A percentile compares a stretch with the other conserved stretches of the same genome.
phyloP scores from a whole-genome alignment of 2,329 filamentous ascomycete genomes.

The Pyrenochaeta sp. region DNA sequence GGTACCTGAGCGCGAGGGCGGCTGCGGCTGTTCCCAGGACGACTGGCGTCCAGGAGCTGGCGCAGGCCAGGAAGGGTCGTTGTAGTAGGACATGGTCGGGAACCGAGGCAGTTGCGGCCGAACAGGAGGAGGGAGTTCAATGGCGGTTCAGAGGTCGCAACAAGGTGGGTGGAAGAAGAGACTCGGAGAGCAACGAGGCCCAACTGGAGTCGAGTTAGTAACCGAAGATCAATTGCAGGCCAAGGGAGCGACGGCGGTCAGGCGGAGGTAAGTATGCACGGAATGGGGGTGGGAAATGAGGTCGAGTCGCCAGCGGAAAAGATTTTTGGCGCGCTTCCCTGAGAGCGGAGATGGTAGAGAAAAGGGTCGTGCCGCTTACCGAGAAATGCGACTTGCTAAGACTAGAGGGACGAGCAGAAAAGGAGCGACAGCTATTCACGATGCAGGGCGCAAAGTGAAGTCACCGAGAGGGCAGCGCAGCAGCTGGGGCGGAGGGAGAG shows the following conservation, averaged over 20 bases:
- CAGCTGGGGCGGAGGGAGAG: slow-evolving; percentile 26
- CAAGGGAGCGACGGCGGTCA: slow-evolving; percentile 20
- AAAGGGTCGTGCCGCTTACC: slow-evolving; percentile 42
- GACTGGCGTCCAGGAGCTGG: slow-evolving; percentile 69
- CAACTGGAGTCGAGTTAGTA: slow-evolving; percentile 27
- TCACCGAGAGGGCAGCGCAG: slow-evolving; percentile 36
- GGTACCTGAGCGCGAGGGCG: slow-evolving; percentile 76
- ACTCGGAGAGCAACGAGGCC: slow-evolving; percentile 18
- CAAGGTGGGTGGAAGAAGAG: slow-evolving; percentile 17
- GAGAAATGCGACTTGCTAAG: slow-evolving; percentile 26
- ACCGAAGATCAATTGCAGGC: slow-evolving; percentile 28
- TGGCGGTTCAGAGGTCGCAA: slow-evolving; percentile 20
- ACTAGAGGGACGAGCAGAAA: slow-evolving; percentile 22
- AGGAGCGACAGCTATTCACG: slow-evolving; percentile 46
- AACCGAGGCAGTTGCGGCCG: slow-evolving; percentile 15
- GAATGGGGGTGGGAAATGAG: slow-evolving; percentile 39
- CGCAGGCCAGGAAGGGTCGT: slow-evolving; percentile 69
- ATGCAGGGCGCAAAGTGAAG: slow-evolving; percentile 37
- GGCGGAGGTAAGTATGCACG: slow-evolving; percentile 28
- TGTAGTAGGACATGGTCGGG: slow-evolving; percentile 71
- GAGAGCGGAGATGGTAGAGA: slow-evolving; percentile 36
- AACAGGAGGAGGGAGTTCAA: not conserved
- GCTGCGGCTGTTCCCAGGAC: slow-evolving; percentile 77
- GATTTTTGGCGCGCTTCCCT: slow-evolving; percentile 42
- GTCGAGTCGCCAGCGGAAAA: slow-evolving; percentile 41